phyloP scores from a whole-genome alignment of 768 basidiomycete genomes.

The Collybiopsis confluens region DNA sequence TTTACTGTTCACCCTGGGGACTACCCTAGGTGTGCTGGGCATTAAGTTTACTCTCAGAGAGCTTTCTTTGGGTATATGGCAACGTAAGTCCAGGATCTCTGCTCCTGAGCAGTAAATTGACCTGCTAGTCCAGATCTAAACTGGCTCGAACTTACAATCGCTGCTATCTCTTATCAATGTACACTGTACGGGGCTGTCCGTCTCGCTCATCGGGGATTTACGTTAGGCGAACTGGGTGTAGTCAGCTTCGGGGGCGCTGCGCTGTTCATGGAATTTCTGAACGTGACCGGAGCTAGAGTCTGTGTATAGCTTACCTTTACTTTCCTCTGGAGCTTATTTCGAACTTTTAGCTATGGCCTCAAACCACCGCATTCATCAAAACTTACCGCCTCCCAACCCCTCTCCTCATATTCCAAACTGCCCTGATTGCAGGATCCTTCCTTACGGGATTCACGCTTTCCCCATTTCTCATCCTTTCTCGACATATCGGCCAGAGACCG shows the following conservation, averaged over 20 bases:
- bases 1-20: slow-evolving; percentile 54
- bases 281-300: slow-evolving; percentile 80
- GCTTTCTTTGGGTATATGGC: slow-evolving; percentile 57
- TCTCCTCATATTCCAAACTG: slow-evolving; percentile 85
- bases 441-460: slow-evolving; percentile 94
- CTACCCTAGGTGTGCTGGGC: slow-evolving; percentile 46
- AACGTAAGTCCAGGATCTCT: slow-evolving; percentile 43
- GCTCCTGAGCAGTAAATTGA: neutral
- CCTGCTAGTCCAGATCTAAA: slow-evolving; percentile 56
- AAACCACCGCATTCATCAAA: slow-evolving; percentile 78
- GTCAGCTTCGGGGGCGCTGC: slow-evolving; percentile 88
- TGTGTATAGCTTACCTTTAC: slow-evolving; percentile 18
- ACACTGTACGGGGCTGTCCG: slow-evolving; percentile 86
- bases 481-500: slow-evolving; percentile 87
- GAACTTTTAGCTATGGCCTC: slow-evolving; percentile 65
- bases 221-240: slow-evolving; percentile 87
- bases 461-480: slow-evolving; percentile 85
- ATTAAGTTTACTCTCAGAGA: slow-evolving; percentile 42
- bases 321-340: neutral
- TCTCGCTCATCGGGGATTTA: slow-evolving; percentile 91
- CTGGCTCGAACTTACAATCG: slow-evolving; percentile 66
- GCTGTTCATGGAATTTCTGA: slow-evolving; percentile 80
- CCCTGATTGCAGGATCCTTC: slow-evolving; percentile 88
- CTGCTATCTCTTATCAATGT: slow-evolving; percentile 85
- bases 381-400: slow-evolving; percentile 93